These are phyloP conservation scores for Eimeria acervulina DNA, from an alignment of 169 alveolate species.

Conservation along the genomic window DNA sequence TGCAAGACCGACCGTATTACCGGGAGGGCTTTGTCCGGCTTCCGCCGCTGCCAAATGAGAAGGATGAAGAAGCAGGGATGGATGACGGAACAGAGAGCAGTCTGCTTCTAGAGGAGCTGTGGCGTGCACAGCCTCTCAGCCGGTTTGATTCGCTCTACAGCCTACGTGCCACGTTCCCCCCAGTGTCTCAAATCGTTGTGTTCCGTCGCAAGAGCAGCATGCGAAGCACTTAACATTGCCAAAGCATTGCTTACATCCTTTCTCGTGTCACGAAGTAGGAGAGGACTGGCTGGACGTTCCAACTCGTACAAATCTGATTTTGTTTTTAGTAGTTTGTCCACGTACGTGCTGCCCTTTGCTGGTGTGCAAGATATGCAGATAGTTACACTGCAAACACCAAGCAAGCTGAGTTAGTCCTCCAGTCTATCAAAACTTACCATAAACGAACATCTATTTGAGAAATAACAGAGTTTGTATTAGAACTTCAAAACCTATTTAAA, in stretches of 20 bases:
- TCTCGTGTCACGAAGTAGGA: neutral
- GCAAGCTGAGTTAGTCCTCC: neutral
- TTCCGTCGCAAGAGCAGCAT: conserved; percentile 44
- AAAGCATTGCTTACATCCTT: neutral
- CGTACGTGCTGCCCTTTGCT: neutral
- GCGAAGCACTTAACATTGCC: neutral
- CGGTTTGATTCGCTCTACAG: conserved; percentile 64
- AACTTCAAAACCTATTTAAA: neutral
- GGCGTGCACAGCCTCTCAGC: conserved; percentile 59
- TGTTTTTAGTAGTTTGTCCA: neutral
- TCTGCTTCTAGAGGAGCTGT: conserved; percentile 48
- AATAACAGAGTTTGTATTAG: neutral
- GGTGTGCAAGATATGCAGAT: neutral
- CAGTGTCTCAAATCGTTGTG: conserved; percentile 48
- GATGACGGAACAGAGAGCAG: neutral
- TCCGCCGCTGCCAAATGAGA: conserved; percentile 17
- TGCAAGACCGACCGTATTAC: conserved; percentile 51
- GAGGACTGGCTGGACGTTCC: neutral
- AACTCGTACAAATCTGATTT: neutral
- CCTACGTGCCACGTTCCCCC: conserved; percentile 34
- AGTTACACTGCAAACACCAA: neutral
- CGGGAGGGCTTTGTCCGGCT: conserved; percentile 65
- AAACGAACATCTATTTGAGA: neutral
- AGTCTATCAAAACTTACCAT: neutral
- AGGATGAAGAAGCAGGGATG: neutral